Conservation (phyloP, 208 protist species). For the Acanthamoeba quina region DNA sequence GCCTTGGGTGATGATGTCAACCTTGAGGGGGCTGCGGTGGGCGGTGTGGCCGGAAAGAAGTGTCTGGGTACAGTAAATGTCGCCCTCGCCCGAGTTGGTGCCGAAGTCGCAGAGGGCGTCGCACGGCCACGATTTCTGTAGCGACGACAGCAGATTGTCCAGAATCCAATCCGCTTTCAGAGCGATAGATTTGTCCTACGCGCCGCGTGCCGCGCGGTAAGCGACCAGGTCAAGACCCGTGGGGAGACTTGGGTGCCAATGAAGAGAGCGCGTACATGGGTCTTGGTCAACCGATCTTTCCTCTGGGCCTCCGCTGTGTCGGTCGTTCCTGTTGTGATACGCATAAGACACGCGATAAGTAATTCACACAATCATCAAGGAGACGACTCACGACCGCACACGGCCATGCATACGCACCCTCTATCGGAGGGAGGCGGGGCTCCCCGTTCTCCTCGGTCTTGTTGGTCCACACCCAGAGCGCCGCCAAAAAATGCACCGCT, state of each 20-base stretch:
- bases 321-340: neutral
- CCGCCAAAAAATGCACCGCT: constrained; percentile 17
- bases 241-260: neutral
- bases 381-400: neutral
- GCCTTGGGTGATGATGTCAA: constrained; percentile 33
- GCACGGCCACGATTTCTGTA: constrained; percentile 22
- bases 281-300: constrained; percentile 16
- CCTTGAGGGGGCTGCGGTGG: constrained; percentile 21
- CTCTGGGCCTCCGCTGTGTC: neutral
- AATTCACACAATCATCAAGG: neutral
- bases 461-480: constrained; percentile 25
- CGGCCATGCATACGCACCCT: neutral
- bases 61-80: constrained; percentile 12
- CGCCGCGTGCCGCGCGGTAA: neutral
- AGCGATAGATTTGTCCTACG: constrained; percentile 5
- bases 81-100: neutral
- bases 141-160: constrained; percentile 34
- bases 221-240: too few relatives aligned
- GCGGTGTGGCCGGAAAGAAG: constrained; percentile 24
- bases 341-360: neutral
- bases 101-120: constrained; percentile 21
- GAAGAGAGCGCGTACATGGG: neutral
- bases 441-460: constrained; percentile 14
- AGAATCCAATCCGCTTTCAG: constrained; percentile 23
- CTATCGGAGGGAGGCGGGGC: neutral